Base-by-base conservation (phyloP, 352 stramenopile species). In the Phytophthora palmivora region DNA sequence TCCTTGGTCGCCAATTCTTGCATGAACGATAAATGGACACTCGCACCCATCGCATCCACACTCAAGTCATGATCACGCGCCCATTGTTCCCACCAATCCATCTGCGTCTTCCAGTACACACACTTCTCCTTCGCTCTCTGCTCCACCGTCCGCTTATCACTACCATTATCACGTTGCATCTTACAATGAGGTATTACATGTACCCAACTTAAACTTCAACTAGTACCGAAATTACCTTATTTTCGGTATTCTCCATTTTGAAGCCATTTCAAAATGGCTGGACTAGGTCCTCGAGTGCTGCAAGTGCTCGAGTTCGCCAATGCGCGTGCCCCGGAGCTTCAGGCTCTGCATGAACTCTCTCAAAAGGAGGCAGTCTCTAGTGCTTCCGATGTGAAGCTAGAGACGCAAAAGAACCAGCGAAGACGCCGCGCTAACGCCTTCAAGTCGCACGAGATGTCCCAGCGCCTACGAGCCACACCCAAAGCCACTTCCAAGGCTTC, bases 271-370 rank as follows among this genome's bases (percentile, higher is more conserved):
- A 8, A 12, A 63, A 74, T 71, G 69, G 51, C 56, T 71, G 68
- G 63, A 16, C 58, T 89, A 5, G 84, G 82, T 44, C 78, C 78
- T 28, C 76, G 82, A 55, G 74, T 94, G 57, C 50, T 90, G 41
- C 80, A 92, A 62, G 86, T 94, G 80, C 82, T 94, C 28, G 79
- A 92, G 30, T 92, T 94, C 49, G 83, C 86, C 18, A 72, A 61
- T 30, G 78, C 79, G 32, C 85, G 85, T 26, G 85, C 83, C 34
- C 78, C 79, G 7, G 85, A 94, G 77, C 82, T 94, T 8, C 76
- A 88, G 59, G 81, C 83, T 48, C 72, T 94, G 37, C 78, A 91
- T 7, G 83, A 92, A 37, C 33, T 87, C 2, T 76, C 83, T 9
- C 76, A 81, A 16, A 63, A 78, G 26, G 41, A 45, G 12, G 28